phyloP scores from a whole-genome alignment of 352 stramenopile species.

The Thalassiosira exigua region DNA sequence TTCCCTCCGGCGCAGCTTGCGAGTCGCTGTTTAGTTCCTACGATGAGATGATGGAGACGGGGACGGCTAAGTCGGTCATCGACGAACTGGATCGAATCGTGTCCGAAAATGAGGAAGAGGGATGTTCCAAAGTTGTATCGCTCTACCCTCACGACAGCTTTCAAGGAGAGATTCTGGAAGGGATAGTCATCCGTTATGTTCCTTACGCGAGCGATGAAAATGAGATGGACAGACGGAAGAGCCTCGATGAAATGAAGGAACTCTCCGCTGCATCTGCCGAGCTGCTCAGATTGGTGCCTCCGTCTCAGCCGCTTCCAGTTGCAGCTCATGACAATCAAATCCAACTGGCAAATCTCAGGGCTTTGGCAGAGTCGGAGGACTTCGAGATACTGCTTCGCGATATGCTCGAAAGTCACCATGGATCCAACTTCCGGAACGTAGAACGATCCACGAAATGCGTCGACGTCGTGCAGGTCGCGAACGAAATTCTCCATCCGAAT shows the following conservation, averaged over 20 bases:
- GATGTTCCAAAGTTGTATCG: slow-evolving; percentile 57
- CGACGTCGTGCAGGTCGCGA: slow-evolving; percentile 30
- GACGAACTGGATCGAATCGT: slow-evolving; percentile 53
- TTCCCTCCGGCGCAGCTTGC: slow-evolving; percentile 38
- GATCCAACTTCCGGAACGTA: slow-evolving; percentile 26
- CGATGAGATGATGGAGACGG: slow-evolving; percentile 68
- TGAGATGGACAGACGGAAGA: slow-evolving; percentile 4
- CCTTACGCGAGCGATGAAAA: slow-evolving; percentile 19
- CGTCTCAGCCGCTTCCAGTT: not conserved
- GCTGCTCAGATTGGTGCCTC: slow-evolving; percentile 53
- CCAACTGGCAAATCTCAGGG: slow-evolving; percentile 11
- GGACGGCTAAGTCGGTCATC: slow-evolving; percentile 58
- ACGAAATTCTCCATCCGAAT: slow-evolving; percentile 32
- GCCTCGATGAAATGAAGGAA: slow-evolving; percentile 40
- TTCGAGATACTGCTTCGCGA: slow-evolving; percentile 33
- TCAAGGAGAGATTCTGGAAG: slow-evolving; percentile 81
- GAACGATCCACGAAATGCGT: slow-evolving; percentile 15
- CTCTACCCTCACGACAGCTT: slow-evolving; percentile 76
- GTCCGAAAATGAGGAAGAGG: slow-evolving; percentile 6
- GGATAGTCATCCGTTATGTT: slow-evolving; percentile 82
- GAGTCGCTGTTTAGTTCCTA: slow-evolving; percentile 71
- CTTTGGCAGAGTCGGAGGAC: slow-evolving; percentile 16
- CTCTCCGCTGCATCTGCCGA: slow-evolving; percentile 32
- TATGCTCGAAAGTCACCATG: slow-evolving; percentile 18
- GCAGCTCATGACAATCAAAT: slow-evolving; percentile 17